phyloP scores from a whole-genome alignment of 805 yeast genomes.

The Saccharomycopsis sp. region DNA sequence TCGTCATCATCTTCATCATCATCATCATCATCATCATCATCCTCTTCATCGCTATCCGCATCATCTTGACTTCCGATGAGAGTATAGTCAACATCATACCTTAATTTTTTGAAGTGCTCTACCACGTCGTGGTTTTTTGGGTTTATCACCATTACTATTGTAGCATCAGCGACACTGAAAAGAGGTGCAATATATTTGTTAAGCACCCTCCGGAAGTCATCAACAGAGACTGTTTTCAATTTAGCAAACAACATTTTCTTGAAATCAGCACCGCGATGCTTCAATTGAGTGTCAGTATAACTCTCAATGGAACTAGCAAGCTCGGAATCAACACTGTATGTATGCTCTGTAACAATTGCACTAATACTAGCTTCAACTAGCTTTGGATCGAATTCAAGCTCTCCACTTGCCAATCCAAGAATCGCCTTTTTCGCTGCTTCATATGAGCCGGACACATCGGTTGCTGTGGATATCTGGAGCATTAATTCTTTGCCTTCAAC shows the following conservation, averaged over 20 bases:
- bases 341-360: constrained; percentile 62
- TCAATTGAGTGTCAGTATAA: constrained; percentile 56
- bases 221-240: constrained; percentile 43
- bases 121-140: constrained; percentile 47
- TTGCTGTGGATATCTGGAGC: constrained; percentile 69
- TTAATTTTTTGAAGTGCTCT: constrained; percentile 39
- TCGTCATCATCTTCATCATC: constrained; percentile 26
- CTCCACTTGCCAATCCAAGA: constrained; percentile 48
- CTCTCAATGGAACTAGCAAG: constrained; percentile 57
- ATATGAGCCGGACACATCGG: constrained; percentile 63
- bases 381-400: constrained; percentile 42
- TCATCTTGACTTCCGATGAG: constrained; percentile 3
- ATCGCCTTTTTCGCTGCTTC: constrained; percentile 58
- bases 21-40: constrained; percentile 21
- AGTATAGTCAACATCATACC: constrained; percentile 43
- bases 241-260: constrained; percentile 42
- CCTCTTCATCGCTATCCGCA: constrained; percentile 1
- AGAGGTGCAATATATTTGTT: constrained; percentile 54
- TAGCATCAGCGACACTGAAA: constrained; percentile 48
- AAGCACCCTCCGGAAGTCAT: constrained; percentile 41
- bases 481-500: constrained; percentile 59
- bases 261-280: constrained; percentile 59
- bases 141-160: constrained; percentile 66
- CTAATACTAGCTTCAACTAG: constrained; percentile 68
- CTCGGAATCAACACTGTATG: constrained; percentile 57